Evolutionary conservation across 2,329 filamentous ascomycete genomes (phyloP), one percentile per base, ranked within the genome.

Genomic region (Aspergillus aculeatus): DNA sequence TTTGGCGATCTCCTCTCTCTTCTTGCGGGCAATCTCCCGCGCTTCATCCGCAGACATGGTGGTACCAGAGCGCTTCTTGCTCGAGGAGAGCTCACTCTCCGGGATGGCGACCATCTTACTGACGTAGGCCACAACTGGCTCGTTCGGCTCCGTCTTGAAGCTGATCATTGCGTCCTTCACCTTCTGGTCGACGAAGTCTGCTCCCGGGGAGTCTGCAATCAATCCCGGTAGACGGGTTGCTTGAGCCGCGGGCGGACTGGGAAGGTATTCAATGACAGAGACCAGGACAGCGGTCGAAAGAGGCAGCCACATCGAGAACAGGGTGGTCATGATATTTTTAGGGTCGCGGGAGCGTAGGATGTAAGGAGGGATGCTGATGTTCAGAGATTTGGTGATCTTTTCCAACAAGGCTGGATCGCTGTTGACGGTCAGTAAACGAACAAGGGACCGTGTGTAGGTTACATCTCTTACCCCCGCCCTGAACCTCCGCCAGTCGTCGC

Each of bases 71-170:
- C 91, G 84, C 75, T 89, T 96, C 23, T 75, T 75, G 74, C 96
- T 96, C 55, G 94, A 86, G 0, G 91, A 90, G 5, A 99, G 81
- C 68, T 99, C 94, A 75, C 91, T 97, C 70, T 96, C 91, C 0
- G 92, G 94, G 12, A 99, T 84, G 0, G 95, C 95, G 1, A 98
- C 91, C 92, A 99, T 97, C 75, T 99, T 99, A 78, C 94, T 98
- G 62, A 99, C 91, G 66, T 96, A 99, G 9, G 91, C 94, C 1
- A 99, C 91, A 0, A 96, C 87, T 0, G 94, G 93, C 59, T 90
- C 89, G 0, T 87, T 82, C 44, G 84, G 82, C 0, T 82, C 83
- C 3, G 85, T 85, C 69, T 90, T 90, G 72, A 96, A 97, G 0
- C 87, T 82, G 2, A 90, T 78, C 88, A 98, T 94, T 5, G 94